Percentiles rank a stretch among this genome's conserved stretches.
phyloP scores from a whole-genome alignment of 768 basidiomycete species.

The Leucosporidium yakuticum region DNA sequence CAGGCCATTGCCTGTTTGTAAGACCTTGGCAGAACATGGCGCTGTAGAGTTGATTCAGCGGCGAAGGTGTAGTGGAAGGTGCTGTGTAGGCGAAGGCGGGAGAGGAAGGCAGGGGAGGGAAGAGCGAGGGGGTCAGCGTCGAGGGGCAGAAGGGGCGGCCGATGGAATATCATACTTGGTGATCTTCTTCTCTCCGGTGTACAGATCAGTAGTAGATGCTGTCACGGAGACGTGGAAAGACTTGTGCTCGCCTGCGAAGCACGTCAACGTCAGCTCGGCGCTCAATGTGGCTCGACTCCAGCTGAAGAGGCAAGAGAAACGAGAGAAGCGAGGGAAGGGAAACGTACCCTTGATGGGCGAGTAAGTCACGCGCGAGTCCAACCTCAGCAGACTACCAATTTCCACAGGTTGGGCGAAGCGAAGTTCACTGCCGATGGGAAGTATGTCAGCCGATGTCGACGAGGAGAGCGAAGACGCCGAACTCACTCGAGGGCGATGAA shows the following conservation, averaged over 20 bases:
- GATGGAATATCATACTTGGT: constrained; percentile 13
- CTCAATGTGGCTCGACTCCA: no score
- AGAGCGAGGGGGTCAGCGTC: constrained; percentile 2
- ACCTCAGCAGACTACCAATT: constrained; percentile 34
- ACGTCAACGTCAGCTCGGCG: no score
- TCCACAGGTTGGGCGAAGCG: constrained; percentile 35
- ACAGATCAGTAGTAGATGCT: constrained; percentile 31
- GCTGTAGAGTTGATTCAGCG: constrained; percentile 14
- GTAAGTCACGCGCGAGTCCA: constrained; percentile 36
- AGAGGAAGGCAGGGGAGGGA: no score
- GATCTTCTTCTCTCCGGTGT: constrained; percentile 30
- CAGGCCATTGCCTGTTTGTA: constrained; percentile 30
- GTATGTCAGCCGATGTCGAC: background rate
- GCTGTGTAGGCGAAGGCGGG: no score
- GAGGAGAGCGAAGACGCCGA: background rate
- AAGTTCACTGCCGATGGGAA: constrained; percentile 23
- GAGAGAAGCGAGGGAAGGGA: no score
- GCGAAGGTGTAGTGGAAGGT: constrained; percentile 37
- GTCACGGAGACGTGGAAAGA: constrained; percentile 35
- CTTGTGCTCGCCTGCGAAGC: constrained; percentile 16
- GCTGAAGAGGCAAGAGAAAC: no score
- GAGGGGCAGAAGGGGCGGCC: background rate
- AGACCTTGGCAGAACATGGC: constrained; percentile 32
- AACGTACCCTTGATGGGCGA: constrained; percentile 20
- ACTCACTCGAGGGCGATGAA: constrained; percentile 36